Conservation (phyloP, 106 monocot species). For the Dendrobium nobile region DNA sequence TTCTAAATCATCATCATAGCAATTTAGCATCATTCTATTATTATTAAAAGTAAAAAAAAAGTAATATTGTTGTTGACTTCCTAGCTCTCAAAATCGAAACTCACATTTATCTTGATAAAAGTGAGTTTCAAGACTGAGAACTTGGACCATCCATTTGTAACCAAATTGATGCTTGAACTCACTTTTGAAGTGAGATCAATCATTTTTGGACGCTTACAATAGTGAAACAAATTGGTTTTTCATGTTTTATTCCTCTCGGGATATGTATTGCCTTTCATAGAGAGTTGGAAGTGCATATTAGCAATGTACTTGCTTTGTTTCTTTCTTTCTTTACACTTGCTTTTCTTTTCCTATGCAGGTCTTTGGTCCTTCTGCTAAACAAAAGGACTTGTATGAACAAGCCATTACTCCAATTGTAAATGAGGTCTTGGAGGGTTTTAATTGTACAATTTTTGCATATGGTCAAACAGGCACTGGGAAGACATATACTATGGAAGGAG, state of each 20-base stretch:
- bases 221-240: neutral
- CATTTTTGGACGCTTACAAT: neutral
- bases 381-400: slow-evolving; percentile 87
- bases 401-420: slow-evolving; percentile 98
- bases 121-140: neutral
- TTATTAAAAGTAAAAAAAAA: neutral
- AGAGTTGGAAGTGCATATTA: neutral
- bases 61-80: neutral
- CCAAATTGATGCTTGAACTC: neutral
- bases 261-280: neutral
- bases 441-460: slow-evolving; percentile 99
- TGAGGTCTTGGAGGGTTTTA: slow-evolving; percentile 98
- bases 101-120: neutral
- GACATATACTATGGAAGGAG: slow-evolving; percentile 99
- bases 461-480: slow-evolving; percentile 98
- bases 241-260: neutral
- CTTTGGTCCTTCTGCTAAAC: slow-evolving; percentile 82
- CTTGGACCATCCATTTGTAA: neutral
- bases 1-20: neutral
- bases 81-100: neutral
- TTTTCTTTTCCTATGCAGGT: slow-evolving; percentile 39
- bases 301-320: neutral
- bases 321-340: neutral
- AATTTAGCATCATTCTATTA: neutral
- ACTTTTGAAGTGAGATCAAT: neutral